Evolutionary conservation across 2,329 filamentous ascomycete genomes (phyloP), one percentile per base, ranked within the genome.

Genomic region (Cytospora mali): DNA sequence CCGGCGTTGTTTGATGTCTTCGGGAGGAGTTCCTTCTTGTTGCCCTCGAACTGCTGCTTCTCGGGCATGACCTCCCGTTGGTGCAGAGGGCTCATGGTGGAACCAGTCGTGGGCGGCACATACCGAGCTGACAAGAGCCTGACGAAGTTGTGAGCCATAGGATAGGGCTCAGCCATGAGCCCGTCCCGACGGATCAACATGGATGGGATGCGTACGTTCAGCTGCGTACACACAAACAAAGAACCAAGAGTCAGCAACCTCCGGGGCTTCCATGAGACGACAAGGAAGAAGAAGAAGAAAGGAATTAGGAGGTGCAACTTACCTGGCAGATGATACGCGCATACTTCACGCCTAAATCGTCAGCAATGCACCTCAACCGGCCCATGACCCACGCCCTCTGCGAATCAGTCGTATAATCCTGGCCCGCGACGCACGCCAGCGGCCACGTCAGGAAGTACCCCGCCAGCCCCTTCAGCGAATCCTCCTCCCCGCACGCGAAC

Each of bases 381-480:
- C 84, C 84, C 52, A 77, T 75, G 6, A 81, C 75, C 82, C 84
- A 88, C 6, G 76, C 73, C 29, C 85, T 75, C 73, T 88, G 85
- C 14, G 80, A 76, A 66, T 86, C 84, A 4, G 84, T 87, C 6
- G 80, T 75, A 67, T 84, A 87, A 72, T 88, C 86, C 68, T 85
- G 82, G 33, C 79, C 79, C 62, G 80, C 76, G 48, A 84, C 73
- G 64, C 79, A 82, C 13, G 81, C 79, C 49, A 88, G 73, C 16
- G 85, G 84, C 84, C 84, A 88, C 1, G 83, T 83, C 21, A 85
- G 70, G 64, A 87, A 85, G 68, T 85, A 86, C 0, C 84, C 85
- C 0, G 83, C 82, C 18, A 88, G 73, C 2, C 80, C 81, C 71
- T 86, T 87, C 18, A 77, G 76, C 2, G 73, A 74, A 51, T 80